A percentile compares a stretch with the other conserved stretches of the same genome.
phyloP scores from a whole-genome alignment of 192 early-diverging fungal species.

The Mortierella hygrophila region DNA sequence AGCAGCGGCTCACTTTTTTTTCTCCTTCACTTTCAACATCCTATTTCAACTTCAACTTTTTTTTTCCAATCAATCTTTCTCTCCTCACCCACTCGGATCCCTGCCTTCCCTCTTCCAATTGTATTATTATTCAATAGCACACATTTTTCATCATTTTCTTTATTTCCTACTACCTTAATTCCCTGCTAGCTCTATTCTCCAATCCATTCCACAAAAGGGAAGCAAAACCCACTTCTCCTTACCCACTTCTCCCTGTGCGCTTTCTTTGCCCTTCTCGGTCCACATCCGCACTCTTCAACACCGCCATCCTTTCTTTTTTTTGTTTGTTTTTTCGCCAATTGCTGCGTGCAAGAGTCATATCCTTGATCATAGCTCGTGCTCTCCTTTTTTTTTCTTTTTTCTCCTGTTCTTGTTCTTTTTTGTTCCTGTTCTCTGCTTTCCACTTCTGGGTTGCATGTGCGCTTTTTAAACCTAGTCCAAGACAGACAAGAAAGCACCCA shows the following conservation, averaged over 20 bases:
- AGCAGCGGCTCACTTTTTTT: background rate
- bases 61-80: background rate
- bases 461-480: background rate
- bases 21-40: background rate
- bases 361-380: background rate
- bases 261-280: slow-evolving; percentile 30
- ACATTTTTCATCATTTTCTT: background rate
- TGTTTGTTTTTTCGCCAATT: background rate
- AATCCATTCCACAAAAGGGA: slow-evolving; percentile 57
- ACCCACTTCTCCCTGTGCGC: background rate
- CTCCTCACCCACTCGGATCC: background rate
- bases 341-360: background rate
- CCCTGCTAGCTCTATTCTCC: background rate
- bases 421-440: background rate
- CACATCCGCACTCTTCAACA: slow-evolving; percentile 3
- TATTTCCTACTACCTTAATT: background rate
- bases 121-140: no score
- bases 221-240: slow-evolving; percentile 28
- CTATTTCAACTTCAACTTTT: background rate
- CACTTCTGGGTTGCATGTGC: background rate
- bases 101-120: background rate
- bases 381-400: slow-evolving; percentile 15
- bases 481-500: no score
- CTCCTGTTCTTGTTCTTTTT: slow-evolving; percentile 5
- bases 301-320: slow-evolving; percentile 8